These are phyloP conservation scores for Zymoseptoria tritici DNA, from an alignment of 2,329 filamentous ascomycete genomes.

Conservation along the genomic window DNA sequence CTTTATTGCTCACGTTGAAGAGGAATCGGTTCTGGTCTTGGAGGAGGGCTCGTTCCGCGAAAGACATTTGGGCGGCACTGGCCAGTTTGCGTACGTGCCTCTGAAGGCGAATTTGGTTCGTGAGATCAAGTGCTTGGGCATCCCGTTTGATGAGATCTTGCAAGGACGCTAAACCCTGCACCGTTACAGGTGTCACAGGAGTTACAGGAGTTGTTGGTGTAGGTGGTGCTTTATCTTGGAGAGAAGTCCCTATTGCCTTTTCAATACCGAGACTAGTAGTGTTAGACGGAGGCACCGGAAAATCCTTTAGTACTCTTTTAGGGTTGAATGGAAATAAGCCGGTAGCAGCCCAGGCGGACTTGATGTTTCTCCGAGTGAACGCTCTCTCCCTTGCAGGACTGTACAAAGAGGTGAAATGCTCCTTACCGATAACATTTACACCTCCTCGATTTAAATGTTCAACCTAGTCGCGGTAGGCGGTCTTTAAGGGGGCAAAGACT, in stretches of 20 bases:
- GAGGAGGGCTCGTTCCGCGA: neutral
- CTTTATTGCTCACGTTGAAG: neutral
- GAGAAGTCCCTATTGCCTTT: neutral
- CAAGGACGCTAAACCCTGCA: neutral
- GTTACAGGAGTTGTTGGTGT: neutral
- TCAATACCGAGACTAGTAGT: neutral
- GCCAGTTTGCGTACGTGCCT: neutral
- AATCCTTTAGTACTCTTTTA: neutral
- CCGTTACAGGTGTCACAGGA: neutral
- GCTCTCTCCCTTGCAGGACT: conserved; percentile 17
- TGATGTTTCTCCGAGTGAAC: conserved; percentile 24
- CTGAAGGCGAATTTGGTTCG: neutral
- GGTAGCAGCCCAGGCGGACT: conserved; percentile 19
- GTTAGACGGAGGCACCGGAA: neutral
- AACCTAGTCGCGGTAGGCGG: neutral
- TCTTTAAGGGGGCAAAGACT: neutral
- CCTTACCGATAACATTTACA: neutral
- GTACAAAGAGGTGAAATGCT: conserved; percentile 12
- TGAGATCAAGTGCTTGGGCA: neutral
- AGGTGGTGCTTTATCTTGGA: neutral
- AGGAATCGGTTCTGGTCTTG: neutral
- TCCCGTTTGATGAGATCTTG: neutral
- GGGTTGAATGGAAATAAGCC: conserved; percentile 24
- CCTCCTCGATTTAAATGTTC: neutral
- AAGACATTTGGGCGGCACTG: neutral